phyloP scores from a whole-genome alignment of 352 stramenopile genomes.

The Globisporangium sylvaticum region DNA sequence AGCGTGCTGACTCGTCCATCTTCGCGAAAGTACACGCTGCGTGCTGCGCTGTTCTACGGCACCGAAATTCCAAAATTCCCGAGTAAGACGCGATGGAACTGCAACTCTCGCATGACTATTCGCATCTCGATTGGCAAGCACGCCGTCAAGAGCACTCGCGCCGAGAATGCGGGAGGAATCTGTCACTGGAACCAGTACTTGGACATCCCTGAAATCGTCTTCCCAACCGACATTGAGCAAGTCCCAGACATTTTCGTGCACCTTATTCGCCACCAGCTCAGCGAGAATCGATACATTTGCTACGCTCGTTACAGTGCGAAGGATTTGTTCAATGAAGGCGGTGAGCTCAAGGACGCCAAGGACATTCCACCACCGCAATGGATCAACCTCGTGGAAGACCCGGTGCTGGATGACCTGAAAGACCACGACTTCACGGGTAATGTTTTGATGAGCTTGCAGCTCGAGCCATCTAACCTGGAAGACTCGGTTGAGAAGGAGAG shows the following conservation, averaged over 20 bases:
- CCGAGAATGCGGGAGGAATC: slow-evolving; percentile 65
- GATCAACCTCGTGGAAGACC: slow-evolving; percentile 73
- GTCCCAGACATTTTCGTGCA: slow-evolving; percentile 81
- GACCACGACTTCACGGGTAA: slow-evolving; percentile 85
- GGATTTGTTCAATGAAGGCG: slow-evolving; percentile 50
- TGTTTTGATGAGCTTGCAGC: slow-evolving; percentile 69
- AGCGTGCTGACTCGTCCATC: slow-evolving; percentile 29
- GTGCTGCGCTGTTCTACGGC: slow-evolving; percentile 63
- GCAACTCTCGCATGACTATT: slow-evolving; percentile 73
- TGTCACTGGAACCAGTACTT: slow-evolving; percentile 82
- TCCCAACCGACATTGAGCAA: slow-evolving; percentile 70
- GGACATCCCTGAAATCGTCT: slow-evolving; percentile 43
- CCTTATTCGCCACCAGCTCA: slow-evolving; percentile 54
- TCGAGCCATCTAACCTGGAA: slow-evolving; percentile 39
- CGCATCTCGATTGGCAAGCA: slow-evolving; percentile 65
- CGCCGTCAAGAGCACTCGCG: slow-evolving; percentile 43
- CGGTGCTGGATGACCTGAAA: slow-evolving; percentile 70
- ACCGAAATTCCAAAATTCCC: slow-evolving; percentile 78
- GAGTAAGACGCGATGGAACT: slow-evolving; percentile 63
- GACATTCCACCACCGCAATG: slow-evolving; percentile 52
- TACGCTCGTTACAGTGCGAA: slow-evolving; percentile 74
- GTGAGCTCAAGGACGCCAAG: slow-evolving; percentile 26
- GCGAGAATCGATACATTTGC: slow-evolving; percentile 63
- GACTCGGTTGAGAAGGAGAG: slow-evolving; percentile 33
- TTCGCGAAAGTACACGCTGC: slow-evolving; percentile 58